phyloP scores from a whole-genome alignment of 192 early-diverging fungal species.

The Geranomyces michiganensis region DNA sequence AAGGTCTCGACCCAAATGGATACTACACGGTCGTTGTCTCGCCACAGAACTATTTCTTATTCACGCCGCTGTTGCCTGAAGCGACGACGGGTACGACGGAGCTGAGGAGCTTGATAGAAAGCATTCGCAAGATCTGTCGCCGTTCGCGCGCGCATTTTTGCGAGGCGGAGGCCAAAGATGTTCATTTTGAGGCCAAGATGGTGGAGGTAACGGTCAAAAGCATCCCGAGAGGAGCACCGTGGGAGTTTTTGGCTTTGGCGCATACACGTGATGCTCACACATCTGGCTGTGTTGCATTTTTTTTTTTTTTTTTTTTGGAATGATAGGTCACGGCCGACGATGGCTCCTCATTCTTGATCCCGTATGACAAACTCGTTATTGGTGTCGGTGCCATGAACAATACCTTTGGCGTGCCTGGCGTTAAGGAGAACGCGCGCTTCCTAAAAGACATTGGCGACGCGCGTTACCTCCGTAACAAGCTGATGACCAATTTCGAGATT shows the following conservation, averaged over 20 bases:
- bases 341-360: slow-evolving; percentile 33
- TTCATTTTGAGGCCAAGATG: slow-evolving; percentile 34
- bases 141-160: slow-evolving; percentile 24
- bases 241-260: too few relatives aligned
- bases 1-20: slow-evolving; percentile 37
- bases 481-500: slow-evolving; percentile 69
- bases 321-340: not conserved
- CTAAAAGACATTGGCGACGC: slow-evolving; percentile 73
- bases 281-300: too few relatives aligned
- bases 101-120: slow-evolving; percentile 38
- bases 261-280: too few relatives aligned
- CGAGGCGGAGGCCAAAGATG: slow-evolving; percentile 35
- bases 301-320: too few relatives aligned
- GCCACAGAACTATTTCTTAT: slow-evolving; percentile 50
- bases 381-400: slow-evolving; percentile 41
- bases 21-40: slow-evolving; percentile 45
- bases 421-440: slow-evolving; percentile 61
- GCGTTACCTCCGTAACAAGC: slow-evolving; percentile 54
- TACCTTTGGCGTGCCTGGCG: slow-evolving; percentile 67
- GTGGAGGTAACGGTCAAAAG: slow-evolving; percentile 23
- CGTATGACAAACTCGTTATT: slow-evolving; percentile 43
- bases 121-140: slow-evolving; percentile 38
- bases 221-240: too few relatives aligned
- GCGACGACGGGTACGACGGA: slow-evolving; percentile 47
- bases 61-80: slow-evolving; percentile 52